A percentile compares a stretch with the other conserved stretches of the same genome.
phyloP scores from a whole-genome alignment of 768 basidiomycete species.

The Podaxis pistillaris region DNA sequence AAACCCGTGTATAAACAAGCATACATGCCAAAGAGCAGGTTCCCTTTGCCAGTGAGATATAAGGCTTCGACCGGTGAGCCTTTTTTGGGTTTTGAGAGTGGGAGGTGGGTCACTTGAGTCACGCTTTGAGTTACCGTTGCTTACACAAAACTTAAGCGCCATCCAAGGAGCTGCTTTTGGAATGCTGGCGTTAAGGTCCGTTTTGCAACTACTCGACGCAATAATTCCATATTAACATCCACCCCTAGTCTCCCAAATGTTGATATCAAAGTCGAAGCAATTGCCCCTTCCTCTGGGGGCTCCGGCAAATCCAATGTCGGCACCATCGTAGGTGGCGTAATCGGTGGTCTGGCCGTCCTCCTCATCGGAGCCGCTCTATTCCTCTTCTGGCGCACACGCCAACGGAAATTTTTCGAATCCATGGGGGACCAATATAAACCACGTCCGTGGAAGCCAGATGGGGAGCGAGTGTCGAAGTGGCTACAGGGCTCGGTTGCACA shows the following conservation, averaged over 20 bases:
- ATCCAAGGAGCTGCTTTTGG: slow-evolving; percentile 34
- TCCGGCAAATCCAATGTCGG: slow-evolving; percentile 8
- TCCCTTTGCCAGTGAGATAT: slow-evolving; percentile 27
- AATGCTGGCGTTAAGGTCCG: slow-evolving; percentile 27
- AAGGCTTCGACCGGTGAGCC: slow-evolving; percentile 19
- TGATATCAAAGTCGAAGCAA: not conserved
- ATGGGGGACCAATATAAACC: not conserved
- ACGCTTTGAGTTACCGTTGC: not conserved
- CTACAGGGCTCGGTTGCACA: not conserved
- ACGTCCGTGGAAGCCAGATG: not conserved
- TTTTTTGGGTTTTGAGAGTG: slow-evolving; percentile 6
- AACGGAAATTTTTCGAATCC: not conserved
- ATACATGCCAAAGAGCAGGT: slow-evolving; percentile 16
- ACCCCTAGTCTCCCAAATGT: slow-evolving; percentile 5
- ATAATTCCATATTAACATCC: not conserved
- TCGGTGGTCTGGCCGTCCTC: slow-evolving; percentile 12
- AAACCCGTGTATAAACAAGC: slow-evolving; percentile 24
- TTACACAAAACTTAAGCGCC: slow-evolving; percentile 20
- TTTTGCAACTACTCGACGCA: not conserved
- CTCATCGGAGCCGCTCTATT: not conserved
- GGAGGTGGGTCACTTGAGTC: slow-evolving; percentile 7
- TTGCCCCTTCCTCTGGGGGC: not conserved
- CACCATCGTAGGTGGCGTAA: slow-evolving; percentile 16
- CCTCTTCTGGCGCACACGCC: slow-evolving; percentile 4
- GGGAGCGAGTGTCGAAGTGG: not conserved